Evolutionary conservation across 2,329 filamentous ascomycete species (phyloP), one percentile per base, ranked within the genome.

Genomic region (Sclerotinia borealis): DNA sequence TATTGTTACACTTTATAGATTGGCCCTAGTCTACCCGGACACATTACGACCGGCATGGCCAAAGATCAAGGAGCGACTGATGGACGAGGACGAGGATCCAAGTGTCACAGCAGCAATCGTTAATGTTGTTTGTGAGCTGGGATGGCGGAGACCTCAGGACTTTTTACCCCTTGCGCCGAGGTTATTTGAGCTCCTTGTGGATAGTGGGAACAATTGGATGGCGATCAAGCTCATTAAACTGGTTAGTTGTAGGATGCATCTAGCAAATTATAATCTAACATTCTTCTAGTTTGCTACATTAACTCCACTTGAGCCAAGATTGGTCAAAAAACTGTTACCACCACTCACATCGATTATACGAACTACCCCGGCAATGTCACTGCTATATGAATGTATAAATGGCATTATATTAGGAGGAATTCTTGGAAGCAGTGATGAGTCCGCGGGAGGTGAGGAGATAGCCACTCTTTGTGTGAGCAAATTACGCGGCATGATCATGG

Each of bases 161-260:
- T 98, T 98, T 71, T 80, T 99, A 36, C 91, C 95, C 17, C 81
- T 99, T 36, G 95, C 95, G 0, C 95, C 95, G 10, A 84, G 95
- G 64, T 78, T 99, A 31, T 99, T 98, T 72, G 93, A 97, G 73
- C 82, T 99, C 22, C 80, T 99, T 31, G 93, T 97, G 15, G 90
- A 96, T 65, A 89, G 92, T 63, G 90, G 90, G 43, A 98, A 99
- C 77, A 99, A 99, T 76, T 99, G 95, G 95, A 98, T 99, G 93
- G 93, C 93, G 64, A 99, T 99, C 75, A 99, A 99, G 76, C 85
- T 99, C 67, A 98, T 99, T 75, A 99, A 99, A 78, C 83, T 99
- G 67, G 91, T 93, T 76, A 69, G 85, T 78, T 43, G 36, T 17
- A 27, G 11, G 39, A 62, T 22, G 22, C 27, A 60, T 64, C 77